Base-by-base conservation (phyloP, 139 green algal species). In the Tetradesmus lagerheimii region DNA sequence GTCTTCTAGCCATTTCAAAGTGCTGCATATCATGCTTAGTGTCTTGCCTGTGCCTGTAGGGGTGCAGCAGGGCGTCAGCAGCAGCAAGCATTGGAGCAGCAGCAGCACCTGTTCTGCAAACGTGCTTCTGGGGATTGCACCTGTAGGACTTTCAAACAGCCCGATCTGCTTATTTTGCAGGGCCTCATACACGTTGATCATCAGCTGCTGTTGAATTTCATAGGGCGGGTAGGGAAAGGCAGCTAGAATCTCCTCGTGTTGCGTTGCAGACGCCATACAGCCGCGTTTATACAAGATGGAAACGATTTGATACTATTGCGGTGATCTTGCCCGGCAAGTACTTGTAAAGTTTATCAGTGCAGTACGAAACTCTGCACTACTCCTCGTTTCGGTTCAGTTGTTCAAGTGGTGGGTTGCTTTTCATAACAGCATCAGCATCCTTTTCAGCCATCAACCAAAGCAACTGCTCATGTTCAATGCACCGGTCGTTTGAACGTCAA, bases 91-190 rank as follows among this genome's bases (percentile, higher is more conserved):
- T 31, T 31, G 4, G 38, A 38, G 8, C n/a, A 47, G 82, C 82
- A 78, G 25, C 38, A 76, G 45, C 47, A 31, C 0, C 29, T 53
- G 57, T 79, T 18, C 3, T 18, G 34, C 82, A 37, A 86, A 43
- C 39, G 81, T 77, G n/a, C 50, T 1, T 77, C 16, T 62, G 6
- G n/a, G 0, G 6, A n/a, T 8, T 57, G 38, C 78, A 96, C 97
- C 97, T 92, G 98, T 99, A 5, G 98, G 98, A 76, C 94, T 98
- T 82, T 99, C 98, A 88, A 99, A 97, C 16, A 99, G 78, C 14
- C 94, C 97, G 4, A 99, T 92, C 0, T 94, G 91, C 9, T 95
- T 93, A 0, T 90, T 15, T 9, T 97, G 74, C n/a, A 99, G 83
- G 0, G 89, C 74, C 0, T 74, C 29, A 84, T 99, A 99, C 4